These are phyloP conservation scores for Xylaria flabelliformis DNA, from an alignment of 495 filamentous ascomycete genomes.

Conservation along the genomic window DNA sequence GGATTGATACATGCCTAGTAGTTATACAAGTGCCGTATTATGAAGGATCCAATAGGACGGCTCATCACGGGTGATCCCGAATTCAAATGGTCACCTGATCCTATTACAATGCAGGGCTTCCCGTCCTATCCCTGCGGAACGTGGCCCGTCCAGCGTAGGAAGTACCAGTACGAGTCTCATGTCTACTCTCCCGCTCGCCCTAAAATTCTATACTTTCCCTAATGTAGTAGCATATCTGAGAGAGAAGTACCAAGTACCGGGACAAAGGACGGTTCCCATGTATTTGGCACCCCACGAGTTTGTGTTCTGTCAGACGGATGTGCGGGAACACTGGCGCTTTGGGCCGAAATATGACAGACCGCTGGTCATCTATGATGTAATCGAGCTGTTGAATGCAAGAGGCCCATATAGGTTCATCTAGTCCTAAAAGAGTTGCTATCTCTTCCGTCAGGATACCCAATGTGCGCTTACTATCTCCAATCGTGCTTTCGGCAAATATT, in stretches of 20 bases:
- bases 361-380: slow-evolving; percentile 4
- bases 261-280: not conserved
- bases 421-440: not conserved
- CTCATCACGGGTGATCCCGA: slow-evolving; percentile 13
- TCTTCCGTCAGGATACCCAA: not conserved
- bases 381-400: not conserved
- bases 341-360: not conserved
- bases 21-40: slow-evolving; percentile 1
- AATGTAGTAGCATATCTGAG: slow-evolving; percentile 7
- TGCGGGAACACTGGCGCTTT: slow-evolving; percentile 2
- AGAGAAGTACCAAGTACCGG: not conserved
- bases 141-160: not conserved
- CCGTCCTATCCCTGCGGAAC: slow-evolving; percentile 18
- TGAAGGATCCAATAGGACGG: not conserved
- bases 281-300: slow-evolving; percentile 3
- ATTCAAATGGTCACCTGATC: slow-evolving; percentile 12
- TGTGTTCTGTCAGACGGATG: not conserved
- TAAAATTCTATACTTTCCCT: slow-evolving; percentile 3
- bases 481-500: not conserved
- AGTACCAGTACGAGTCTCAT: slow-evolving; percentile 21
- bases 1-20: not conserved
- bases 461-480: not conserved
- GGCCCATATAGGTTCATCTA: not conserved
- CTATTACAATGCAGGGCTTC: slow-evolving; percentile 18
- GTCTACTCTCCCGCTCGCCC: not conserved